Evolutionary conservation across 805 yeast genomes (phyloP).

Genomic region (Hanseniaspora clermontiae): DNA sequence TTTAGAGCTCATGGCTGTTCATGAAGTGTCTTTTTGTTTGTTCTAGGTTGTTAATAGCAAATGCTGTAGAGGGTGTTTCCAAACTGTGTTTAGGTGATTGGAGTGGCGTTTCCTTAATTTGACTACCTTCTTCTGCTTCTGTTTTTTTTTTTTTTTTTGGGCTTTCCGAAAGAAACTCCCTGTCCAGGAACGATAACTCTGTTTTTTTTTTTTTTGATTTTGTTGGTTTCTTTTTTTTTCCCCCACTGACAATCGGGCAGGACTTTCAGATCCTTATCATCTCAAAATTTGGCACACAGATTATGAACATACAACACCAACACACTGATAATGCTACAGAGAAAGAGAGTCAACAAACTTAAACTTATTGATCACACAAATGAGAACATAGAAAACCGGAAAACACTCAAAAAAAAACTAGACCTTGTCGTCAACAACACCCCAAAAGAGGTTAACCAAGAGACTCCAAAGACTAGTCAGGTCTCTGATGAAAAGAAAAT

Average conservation of each 20-base stretch:
- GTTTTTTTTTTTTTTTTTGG: too few species aligned
- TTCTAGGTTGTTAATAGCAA: too few species aligned
- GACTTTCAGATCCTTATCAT: background rate
- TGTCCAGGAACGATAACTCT: background rate
- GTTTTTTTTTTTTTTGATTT: too few species aligned
- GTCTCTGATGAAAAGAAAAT: slow-evolving; percentile 33
- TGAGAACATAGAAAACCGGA: background rate
- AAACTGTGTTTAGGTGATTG: too few species aligned
- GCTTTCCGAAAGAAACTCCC: background rate
- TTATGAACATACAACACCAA: background rate
- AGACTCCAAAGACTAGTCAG: background rate
- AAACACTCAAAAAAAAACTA: background rate
- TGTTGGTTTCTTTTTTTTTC: too few species aligned
- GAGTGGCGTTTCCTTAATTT: background rate
- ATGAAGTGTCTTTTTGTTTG: too few species aligned
- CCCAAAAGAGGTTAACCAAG: background rate
- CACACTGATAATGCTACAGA: background rate
- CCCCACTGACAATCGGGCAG: background rate
- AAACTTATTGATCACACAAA: background rate
- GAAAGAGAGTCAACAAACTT: slow-evolving; percentile 5
- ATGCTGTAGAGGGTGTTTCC: too few species aligned
- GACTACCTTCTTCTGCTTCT: too few species aligned
- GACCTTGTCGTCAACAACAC: background rate
- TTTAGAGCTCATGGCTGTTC: background rate
- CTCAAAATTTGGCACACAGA: background rate